Percentiles rank a stretch among this genome's conserved stretches.
Conservation (phyloP, 148 eudicot genomes). For the Camellia granthamiana region DNA sequence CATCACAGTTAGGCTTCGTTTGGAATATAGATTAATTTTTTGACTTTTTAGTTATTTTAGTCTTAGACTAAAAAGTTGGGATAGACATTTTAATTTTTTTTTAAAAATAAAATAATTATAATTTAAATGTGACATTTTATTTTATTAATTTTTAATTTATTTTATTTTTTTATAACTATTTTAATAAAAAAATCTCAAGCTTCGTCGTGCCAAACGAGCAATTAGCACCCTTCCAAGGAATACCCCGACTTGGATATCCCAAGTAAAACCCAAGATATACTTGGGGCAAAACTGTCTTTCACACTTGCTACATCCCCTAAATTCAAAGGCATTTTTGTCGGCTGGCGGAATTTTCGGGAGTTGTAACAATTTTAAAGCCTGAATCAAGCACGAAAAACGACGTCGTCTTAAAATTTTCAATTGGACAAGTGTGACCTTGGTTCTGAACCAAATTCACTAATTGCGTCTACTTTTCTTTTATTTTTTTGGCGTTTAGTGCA, state of each 20-base stretch:
- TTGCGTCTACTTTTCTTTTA: too few relatives aligned
- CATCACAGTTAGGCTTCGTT: too few relatives aligned
- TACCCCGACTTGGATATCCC: background rate
- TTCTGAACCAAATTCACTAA: background rate
- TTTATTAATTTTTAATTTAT: background rate
- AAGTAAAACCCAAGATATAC: background rate
- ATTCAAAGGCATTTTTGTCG: slow-evolving; percentile 12
- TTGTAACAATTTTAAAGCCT: background rate
- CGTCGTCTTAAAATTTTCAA: background rate
- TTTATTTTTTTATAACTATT: background rate
- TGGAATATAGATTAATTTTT: too few relatives aligned
- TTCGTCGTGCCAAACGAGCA: too few relatives aligned
- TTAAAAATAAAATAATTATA: too few relatives aligned
- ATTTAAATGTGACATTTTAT: too few relatives aligned
- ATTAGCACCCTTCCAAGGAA: too few relatives aligned
- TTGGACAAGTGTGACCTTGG: background rate
- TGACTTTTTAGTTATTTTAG: too few relatives aligned
- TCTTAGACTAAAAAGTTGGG: too few relatives aligned
- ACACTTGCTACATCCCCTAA: background rate
- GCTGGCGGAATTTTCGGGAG: background rate
- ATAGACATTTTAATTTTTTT: too few relatives aligned
- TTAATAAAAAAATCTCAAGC: too few relatives aligned
- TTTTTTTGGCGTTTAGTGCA: slow-evolving; percentile 18
- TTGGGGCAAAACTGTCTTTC: background rate
- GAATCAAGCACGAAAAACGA: background rate